Evolutionary conservation across 768 basidiomycete genomes (phyloP).

Genomic region (Mrakia blollopis): DNA sequence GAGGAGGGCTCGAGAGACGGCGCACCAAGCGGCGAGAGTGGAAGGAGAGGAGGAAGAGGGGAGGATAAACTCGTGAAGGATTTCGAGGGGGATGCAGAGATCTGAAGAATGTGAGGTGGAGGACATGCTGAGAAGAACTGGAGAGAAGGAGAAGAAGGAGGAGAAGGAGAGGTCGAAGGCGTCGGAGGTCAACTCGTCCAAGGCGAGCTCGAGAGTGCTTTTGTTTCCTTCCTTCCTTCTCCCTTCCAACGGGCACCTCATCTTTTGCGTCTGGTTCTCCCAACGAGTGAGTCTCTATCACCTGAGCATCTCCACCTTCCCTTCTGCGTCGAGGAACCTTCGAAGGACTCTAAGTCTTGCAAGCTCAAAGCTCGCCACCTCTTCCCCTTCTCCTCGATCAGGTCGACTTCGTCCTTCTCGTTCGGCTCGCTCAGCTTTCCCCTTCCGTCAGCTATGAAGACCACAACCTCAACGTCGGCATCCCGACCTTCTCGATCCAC

Average conservation of each 20-base stretch:
- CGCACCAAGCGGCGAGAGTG: not conserved
- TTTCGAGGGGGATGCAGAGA: too few relatives aligned
- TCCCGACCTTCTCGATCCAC: conserved; percentile 98
- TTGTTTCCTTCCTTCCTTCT: too few relatives aligned
- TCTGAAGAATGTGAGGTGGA: too few relatives aligned
- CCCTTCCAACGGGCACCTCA: too few relatives aligned
- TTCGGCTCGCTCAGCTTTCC: conserved; percentile 63
- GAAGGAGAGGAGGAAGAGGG: not conserved
- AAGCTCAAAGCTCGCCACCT: not conserved
- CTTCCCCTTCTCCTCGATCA: conserved; percentile 40
- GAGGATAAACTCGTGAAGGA: too few relatives aligned
- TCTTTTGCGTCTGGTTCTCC: too few relatives aligned
- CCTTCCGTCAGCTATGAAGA: conserved; percentile 97
- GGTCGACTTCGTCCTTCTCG: conserved; percentile 94
- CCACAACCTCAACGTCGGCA: conserved; percentile 84
- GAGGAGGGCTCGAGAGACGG: not conserved
- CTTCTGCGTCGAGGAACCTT: not conserved
- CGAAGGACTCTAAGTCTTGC: too few relatives aligned
- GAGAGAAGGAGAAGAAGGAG: too few relatives aligned
- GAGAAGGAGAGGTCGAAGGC: too few relatives aligned
- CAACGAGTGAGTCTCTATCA: not conserved
- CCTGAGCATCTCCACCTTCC: not conserved
- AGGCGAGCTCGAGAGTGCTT: too few relatives aligned
- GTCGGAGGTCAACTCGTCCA: too few relatives aligned
- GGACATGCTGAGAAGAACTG: too few relatives aligned